Evolutionary conservation across 345 rosid species (phyloP), one percentile per base, ranked within the genome.

Genomic region (Raphanus sativus): DNA sequence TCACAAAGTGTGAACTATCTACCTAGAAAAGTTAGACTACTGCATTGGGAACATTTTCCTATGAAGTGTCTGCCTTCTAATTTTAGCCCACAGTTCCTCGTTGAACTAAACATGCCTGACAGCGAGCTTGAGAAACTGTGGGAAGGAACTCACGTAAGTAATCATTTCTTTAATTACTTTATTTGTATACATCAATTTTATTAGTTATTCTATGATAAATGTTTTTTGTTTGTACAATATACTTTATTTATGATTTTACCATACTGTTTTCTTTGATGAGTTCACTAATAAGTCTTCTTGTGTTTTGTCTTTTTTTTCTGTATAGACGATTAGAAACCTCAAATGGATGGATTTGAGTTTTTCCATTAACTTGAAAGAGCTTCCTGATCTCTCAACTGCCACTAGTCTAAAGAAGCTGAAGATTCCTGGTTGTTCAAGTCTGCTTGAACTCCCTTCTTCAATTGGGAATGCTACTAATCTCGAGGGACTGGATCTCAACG

Each of bases 61-160:
- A 15, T 65, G 65, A 25, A 34, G 26, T 56, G 65, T 5, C 2
- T 74, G 42, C 71, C 77, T 65, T 40, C 69, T 4, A 63, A 24
- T 16, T 73, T 73, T 63, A 2, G n/a, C 52, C 25, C 77, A 17
- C 7, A 63, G 13, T 32, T 16, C 15, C 77, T 74, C 2, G 65
- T 65, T 2, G 54, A 74, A 25, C 40, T 74, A 8, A 26, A n/a
- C 12, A 1, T 65, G 64, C 13, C 40, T 3, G 6, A 8, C 4
- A 74, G 71, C 28, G 17, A 54, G 48, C 71, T 74, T 54, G 65
- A 74, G 8, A 74, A 26, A 2, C 0, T 65, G 8, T 56, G 77
- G 77, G 56, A 74, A 25, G 71, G 71, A n/a, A 36, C 3, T 15
- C 29, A 10, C 21, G 77, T 74, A 64, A 29, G 65, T 55, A 5